phyloP scores from a whole-genome alignment of 352 stramenopile species.

The Phytopythium montanum region DNA sequence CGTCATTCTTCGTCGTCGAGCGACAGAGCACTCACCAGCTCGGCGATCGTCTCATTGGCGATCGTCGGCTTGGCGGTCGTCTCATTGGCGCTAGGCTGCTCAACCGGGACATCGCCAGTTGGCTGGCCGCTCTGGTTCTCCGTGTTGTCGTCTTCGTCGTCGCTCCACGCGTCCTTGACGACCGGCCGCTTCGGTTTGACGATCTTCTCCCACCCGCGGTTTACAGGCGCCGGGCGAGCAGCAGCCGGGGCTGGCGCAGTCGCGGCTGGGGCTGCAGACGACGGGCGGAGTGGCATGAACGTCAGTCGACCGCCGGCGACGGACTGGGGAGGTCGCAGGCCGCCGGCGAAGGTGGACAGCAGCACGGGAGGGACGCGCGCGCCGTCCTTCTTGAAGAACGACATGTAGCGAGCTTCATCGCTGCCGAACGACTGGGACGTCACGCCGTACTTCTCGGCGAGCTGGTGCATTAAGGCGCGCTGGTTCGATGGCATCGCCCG shows the following conservation, averaged over 20 bases:
- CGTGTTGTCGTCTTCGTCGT: constrained; percentile 46
- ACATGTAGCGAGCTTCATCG: constrained; percentile 63
- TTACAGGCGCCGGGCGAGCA: constrained; percentile 28
- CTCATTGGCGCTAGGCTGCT: background rate
- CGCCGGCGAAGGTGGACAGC: constrained; percentile 50
- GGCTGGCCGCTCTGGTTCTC: constrained; percentile 12
- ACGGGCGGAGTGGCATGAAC: constrained; percentile 45
- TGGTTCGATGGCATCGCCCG: constrained; percentile 70
- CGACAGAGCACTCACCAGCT: background rate
- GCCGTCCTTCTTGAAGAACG: constrained; percentile 67
- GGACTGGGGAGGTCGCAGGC: constrained; percentile 11
- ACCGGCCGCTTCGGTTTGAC: constrained; percentile 33
- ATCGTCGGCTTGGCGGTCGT: too few species aligned
- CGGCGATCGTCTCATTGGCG: too few species aligned
- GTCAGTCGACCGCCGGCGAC: constrained; percentile 37
- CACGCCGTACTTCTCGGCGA: constrained; percentile 61
- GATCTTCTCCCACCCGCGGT: constrained; percentile 74
- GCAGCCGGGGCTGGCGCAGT: constrained; percentile 12
- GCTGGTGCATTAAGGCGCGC: constrained; percentile 68
- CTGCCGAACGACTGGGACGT: constrained; percentile 75
- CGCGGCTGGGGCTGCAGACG: constrained; percentile 13
- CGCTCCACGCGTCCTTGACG: constrained; percentile 73
- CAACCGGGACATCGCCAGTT: constrained; percentile 1
- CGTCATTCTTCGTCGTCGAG: background rate
- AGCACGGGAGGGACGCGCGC: constrained; percentile 48